Base-by-base conservation (phyloP, 768 basidiomycete species). In the Erythrobasidium yunnanense region DNA sequence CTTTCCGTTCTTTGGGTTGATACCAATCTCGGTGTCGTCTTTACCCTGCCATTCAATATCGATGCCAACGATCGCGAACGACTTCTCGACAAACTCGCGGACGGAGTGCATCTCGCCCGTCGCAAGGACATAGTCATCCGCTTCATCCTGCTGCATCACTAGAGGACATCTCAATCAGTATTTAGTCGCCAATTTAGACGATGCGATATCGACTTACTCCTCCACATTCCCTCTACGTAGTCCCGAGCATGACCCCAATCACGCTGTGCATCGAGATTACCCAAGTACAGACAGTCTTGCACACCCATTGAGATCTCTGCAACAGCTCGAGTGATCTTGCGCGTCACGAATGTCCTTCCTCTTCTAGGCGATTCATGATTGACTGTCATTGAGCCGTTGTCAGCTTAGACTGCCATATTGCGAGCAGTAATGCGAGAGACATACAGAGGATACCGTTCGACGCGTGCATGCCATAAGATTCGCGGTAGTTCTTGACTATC, bases 361-460 rank as follows among this genome's bases (percentile, higher is more conserved):
- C 92, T 82, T 54, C 92, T 82, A 15, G 93, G 92, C 71, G 90
- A 93, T 79, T 97, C 92, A 78, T 96, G 92, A 75, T 96, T 95
- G 84, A 95, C 49, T 51, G 49, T 8, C 49, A 8, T 18, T 15
- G 49, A 8, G 17, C 17, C 11, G 49, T 15, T 25, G 49, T 13
- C 22, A 7, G 11, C 8, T 8, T 25, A 51, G 23, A 25, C 38
- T n/a, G 38, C 11, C 11, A 42, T n/a, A 42, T 42, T n/a, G 38
- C 11, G 38, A 42, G 38, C 38, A 11, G 38, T 20, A 11, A 45
- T 45, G 38, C 38, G 38, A 25, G 11, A 13, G 13, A 51, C 49
- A 11, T 23, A 51, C 49, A 97, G 71, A 96, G 78, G 74, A 97
- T 96, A 52, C 92, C 92, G 77, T 95, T 95, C 77, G 88, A 91